A percentile compares a stretch with the other conserved stretches of the same genome.
Conservation (phyloP, 2,329 filamentous ascomycete species). For the Ceratocystis papillata region DNA sequence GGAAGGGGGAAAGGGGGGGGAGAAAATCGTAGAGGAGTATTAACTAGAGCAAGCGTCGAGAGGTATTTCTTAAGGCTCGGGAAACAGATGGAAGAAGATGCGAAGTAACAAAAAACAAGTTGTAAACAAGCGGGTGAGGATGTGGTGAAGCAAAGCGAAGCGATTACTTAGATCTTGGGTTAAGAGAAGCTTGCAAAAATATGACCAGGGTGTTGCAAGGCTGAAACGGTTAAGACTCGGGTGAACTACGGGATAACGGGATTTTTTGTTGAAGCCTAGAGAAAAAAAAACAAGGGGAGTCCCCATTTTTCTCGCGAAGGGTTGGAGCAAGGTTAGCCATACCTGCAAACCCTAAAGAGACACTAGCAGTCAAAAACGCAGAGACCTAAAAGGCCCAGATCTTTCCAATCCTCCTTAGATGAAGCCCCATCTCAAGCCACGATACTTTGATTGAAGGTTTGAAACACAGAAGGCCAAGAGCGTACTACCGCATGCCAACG, state of each 20-base stretch:
- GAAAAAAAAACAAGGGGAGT: background rate
- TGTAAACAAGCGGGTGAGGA: slow-evolving; percentile 15
- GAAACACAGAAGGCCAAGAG: slow-evolving; percentile 6
- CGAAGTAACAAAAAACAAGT: slow-evolving; percentile 18
- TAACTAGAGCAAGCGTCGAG: slow-evolving; percentile 32
- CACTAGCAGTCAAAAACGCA: background rate
- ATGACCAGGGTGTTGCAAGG: slow-evolving; percentile 15
- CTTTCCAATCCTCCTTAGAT: too few relatives aligned
- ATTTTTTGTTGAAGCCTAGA: background rate
- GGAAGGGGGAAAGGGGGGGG: background rate
- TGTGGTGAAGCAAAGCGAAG: slow-evolving; percentile 14
- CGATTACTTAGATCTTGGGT: slow-evolving; percentile 13
- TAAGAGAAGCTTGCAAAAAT: slow-evolving; percentile 14
- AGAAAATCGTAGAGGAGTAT: slow-evolving; percentile 22
- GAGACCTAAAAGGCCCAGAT: background rate
- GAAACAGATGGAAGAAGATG: slow-evolving; percentile 17
- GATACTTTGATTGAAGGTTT: slow-evolving; percentile 9
- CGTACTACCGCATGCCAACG: background rate
- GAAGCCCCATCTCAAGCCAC: background rate
- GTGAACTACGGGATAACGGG: background rate
- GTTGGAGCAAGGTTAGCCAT: background rate
- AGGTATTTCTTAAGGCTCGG: slow-evolving; percentile 16
- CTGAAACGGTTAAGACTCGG: slow-evolving; percentile 17
- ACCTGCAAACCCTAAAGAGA: background rate
- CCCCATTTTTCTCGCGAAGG: background rate